Evolutionary conservation across 495 filamentous ascomycete species (phyloP), one percentile per base, ranked within the genome.

Genomic region (Aspergillus indologenus): DNA sequence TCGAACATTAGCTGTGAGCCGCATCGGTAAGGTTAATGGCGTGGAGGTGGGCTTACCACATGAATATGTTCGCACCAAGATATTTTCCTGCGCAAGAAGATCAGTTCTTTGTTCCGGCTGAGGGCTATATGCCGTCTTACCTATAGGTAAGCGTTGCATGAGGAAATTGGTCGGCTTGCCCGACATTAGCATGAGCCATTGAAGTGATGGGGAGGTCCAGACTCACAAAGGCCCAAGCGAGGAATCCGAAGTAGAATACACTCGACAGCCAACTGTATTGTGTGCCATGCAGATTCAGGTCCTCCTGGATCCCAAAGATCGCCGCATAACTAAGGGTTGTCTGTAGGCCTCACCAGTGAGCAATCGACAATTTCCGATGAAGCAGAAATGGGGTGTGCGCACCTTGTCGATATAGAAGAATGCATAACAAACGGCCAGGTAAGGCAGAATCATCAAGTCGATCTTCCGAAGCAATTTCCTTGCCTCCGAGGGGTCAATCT

Each of bases 351-450:
- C 26, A 29, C 4, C 3, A 29, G 26, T 29, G 57, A 23, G 72
- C 14, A 52, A n/a, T 49, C 17, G 61, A 52, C 18, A 47, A 8
- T 18, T 40, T 24, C 9, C 5, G 15, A 14, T 31, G 21, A 3
- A 31, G 9, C 43, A 26, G 3, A 2, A 68, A 11, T 53, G 48
- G 24, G 58, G 68, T 12, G 59, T 71, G 58, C 52, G 11, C 47
- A 70, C 75, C 67, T 84, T 83, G 51, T 84, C 82, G 61, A 85
- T 83, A 53, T 83, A 85, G 56, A 84, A 84, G 64, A 85, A 86
- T 0, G 76, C 77, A 68, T 85, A 85, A 55, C 80, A 86, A 42
- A 85, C 77, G 4, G 77, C 80, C 20, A 86, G 63, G 63, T 78
- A 76, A 1, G 76, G 76, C 23, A 79, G 22, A 22, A 78, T 76